These are phyloP conservation scores for Alternaria postmessia DNA, from an alignment of 2,329 filamentous ascomycete species.

Conservation along the genomic window DNA sequence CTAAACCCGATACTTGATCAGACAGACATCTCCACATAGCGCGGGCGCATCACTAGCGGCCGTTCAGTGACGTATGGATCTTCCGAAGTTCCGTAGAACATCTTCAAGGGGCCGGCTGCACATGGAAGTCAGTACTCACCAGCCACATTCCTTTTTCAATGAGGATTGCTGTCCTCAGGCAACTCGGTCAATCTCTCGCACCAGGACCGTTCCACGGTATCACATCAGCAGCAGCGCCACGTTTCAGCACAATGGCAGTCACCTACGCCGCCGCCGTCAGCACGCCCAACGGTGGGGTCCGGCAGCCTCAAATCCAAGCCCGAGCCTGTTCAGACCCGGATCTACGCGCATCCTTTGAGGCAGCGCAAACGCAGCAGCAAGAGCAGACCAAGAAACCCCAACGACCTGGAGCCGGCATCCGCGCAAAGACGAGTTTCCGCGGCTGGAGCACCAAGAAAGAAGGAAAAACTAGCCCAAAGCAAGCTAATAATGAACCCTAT, in stretches of 20 bases:
- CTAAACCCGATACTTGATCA: slow-evolving; percentile 6
- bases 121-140: background rate
- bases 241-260: slow-evolving; percentile 17
- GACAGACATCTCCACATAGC: slow-evolving; percentile 22
- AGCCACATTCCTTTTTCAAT: slow-evolving; percentile 4
- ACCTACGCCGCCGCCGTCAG: slow-evolving; percentile 33
- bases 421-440: slow-evolving; percentile 26
- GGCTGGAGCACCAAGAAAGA: slow-evolving; percentile 22
- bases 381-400: slow-evolving; percentile 17
- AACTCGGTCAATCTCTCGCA: background rate
- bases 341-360: slow-evolving; percentile 19
- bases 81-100: slow-evolving; percentile 17
- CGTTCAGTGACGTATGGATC: slow-evolving; percentile 32
- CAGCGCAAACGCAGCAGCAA: background rate
- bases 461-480: slow-evolving; percentile 6
- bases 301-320: slow-evolving; percentile 24
- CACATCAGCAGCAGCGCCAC: background rate
- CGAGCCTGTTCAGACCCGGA: slow-evolving; percentile 20
- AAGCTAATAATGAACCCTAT: slow-evolving; percentile 8
- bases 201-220: background rate
- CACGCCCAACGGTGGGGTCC: slow-evolving; percentile 25
- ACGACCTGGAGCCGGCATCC: slow-evolving; percentile 19
- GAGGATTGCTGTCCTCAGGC: slow-evolving; percentile 10
- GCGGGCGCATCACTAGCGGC: slow-evolving; percentile 24
- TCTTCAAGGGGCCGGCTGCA: background rate